These are phyloP conservation scores for Nyssa sinensis DNA, from an alignment of 148 eudicot genomes.

Conservation along the genomic window DNA sequence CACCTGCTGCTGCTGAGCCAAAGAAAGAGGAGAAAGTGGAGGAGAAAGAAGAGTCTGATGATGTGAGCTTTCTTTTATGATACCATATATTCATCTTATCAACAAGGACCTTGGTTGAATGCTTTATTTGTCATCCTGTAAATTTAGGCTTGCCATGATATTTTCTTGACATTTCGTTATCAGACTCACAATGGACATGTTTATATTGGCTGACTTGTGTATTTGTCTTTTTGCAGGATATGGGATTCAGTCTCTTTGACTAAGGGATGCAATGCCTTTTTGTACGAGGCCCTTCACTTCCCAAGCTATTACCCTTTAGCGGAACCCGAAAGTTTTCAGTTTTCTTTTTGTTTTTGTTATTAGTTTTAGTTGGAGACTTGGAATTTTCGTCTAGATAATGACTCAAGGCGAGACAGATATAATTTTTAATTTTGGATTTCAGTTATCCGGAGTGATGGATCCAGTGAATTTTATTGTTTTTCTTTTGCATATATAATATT, in stretches of 20 bases:
- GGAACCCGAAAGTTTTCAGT: neutral
- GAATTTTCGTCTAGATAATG: neutral
- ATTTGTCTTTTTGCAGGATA: slow-evolving; percentile 55
- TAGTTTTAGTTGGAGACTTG: neutral
- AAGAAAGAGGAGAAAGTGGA: slow-evolving; percentile 87
- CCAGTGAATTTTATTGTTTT: no score
- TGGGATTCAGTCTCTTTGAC: slow-evolving; percentile 89
- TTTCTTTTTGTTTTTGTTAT: neutral
- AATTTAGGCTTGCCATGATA: neutral
- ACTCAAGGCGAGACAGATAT: neutral
- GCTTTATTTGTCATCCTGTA: neutral
- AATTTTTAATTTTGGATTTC: neutral
- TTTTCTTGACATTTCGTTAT: neutral
- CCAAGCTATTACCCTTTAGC: neutral
- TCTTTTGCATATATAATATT: no score
- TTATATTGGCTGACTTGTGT: neutral
- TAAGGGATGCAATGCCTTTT: slow-evolving; percentile 25
- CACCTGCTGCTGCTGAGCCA: slow-evolving; percentile 60
- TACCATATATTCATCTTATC: no score
- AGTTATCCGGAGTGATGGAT: no score
- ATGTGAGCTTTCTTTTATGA: slow-evolving; percentile 36
- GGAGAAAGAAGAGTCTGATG: slow-evolving; percentile 87
- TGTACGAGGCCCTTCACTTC: neutral
- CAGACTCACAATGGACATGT: no score
- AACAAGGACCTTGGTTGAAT: neutral